Evolutionary conservation across 2,329 filamentous ascomycete species (phyloP).

Genomic region (Fusarium mangiferae): DNA sequence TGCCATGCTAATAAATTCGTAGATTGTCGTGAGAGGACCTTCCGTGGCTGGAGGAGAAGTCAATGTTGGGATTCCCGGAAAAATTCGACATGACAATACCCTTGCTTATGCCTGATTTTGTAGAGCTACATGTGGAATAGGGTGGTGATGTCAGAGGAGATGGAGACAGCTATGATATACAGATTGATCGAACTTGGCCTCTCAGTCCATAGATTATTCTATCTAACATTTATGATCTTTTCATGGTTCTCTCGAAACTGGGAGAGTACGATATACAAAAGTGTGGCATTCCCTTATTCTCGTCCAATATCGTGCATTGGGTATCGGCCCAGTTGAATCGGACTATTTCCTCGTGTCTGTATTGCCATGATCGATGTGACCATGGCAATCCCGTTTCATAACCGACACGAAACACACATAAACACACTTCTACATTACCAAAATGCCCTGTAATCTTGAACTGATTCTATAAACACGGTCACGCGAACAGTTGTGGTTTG

Average conservation of each 20-base stretch:
- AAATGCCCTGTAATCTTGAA: background rate
- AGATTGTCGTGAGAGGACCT: slow-evolving; percentile 79
- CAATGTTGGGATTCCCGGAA: slow-evolving; percentile 70
- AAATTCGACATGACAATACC: slow-evolving; percentile 78
- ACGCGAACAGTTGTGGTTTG: background rate
- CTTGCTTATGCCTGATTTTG: slow-evolving; percentile 63
- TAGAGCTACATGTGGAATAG: background rate
- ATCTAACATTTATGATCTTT: background rate
- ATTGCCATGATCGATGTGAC: background rate
- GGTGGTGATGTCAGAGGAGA: background rate
- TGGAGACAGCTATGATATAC: background rate
- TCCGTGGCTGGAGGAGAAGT: slow-evolving; percentile 76
- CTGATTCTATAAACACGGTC: background rate
- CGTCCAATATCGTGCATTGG: background rate
- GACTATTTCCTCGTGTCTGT: background rate
- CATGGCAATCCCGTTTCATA: background rate
- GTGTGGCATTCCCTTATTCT: background rate
- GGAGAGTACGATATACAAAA: background rate
- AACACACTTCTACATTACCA: background rate
- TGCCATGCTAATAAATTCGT: slow-evolving; percentile 14
- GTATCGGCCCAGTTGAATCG: background rate
- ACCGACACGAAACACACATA: too few species aligned
- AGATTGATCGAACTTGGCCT: background rate
- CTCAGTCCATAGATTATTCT: background rate
- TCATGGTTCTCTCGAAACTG: background rate